Evolutionary conservation across 768 basidiomycete species (phyloP).

Genomic region (Auriscalpium vulgare): DNA sequence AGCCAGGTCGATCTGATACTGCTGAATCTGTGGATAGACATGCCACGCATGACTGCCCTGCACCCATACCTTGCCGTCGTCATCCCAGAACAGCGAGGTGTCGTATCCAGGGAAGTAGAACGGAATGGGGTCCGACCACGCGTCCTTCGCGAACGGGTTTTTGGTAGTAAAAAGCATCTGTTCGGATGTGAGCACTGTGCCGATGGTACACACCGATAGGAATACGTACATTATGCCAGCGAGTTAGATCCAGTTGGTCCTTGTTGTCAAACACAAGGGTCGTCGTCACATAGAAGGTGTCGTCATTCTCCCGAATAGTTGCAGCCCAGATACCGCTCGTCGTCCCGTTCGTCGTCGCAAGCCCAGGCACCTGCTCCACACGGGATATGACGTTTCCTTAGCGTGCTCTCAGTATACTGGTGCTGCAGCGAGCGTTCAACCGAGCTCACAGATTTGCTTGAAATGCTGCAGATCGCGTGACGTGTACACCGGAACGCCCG

Average conservation of each 20-base stretch:
- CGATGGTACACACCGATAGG: neutral
- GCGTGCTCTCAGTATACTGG: neutral
- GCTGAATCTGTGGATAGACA: constrained; percentile 20
- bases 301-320: constrained; percentile 6
- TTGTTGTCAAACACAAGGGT: constrained; percentile 15
- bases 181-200: neutral
- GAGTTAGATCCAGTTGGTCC: constrained; percentile 8
- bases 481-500: constrained; percentile 26
- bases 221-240: constrained; percentile 16
- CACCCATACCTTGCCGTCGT: constrained; percentile 25
- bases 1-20: constrained; percentile 17
- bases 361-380: constrained; percentile 11
- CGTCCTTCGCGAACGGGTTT: constrained; percentile 10
- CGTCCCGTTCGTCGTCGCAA: constrained; percentile 10
- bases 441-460: constrained; percentile 23
- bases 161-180: constrained; percentile 12
- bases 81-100: constrained; percentile 26
- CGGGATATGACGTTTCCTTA: constrained; percentile 16
- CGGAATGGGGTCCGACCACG: constrained; percentile 26
- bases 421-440: neutral
- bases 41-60: constrained; percentile 20
- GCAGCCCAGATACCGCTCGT: constrained; percentile 18
- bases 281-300: constrained; percentile 15
- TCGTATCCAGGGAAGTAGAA: constrained; percentile 28
- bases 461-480: constrained; percentile 26